Evolutionary conservation across 306 rosid species (phyloP), one percentile per base, ranked within the genome.

Genomic region (Prunus mume): DNA sequence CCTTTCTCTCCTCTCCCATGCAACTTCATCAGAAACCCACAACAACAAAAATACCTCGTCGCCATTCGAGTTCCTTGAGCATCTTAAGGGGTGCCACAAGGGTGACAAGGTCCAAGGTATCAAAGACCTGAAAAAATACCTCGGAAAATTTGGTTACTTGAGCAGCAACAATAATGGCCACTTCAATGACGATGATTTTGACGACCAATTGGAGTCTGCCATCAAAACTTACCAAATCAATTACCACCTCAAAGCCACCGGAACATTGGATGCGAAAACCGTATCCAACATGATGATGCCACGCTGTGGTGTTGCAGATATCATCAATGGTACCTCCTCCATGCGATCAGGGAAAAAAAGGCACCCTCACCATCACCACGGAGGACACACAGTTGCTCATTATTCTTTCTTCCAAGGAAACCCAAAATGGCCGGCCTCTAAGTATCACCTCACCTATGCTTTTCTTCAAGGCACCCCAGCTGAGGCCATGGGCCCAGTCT

Each of bases 281-380:
- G 1, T 88, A 13, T 18, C 81, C 0, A 75, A 15, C 9, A 85
- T 85, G 86, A 60, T 62, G 2, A 82, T 14, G 43, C 86, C 91
- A 34, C 77, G 91, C 6, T 88, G 89, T 34, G 91, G 89, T 2
- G 71, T 83, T 2, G 49, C 88, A 0, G 87, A 85, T 65, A 57
- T 85, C 3, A 15, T 64, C 8, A 73, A 64, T 3, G 76, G 79
- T 9, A 68, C 68, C 24, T 64, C 85, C 4, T 56, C 78, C 24
- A 77, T 84, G 87, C 49, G 52, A 11, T 74, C 78, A 9, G 78
- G 51, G 3, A 57, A 60, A 5, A 55, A 32, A 55, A 75, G 34
- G 12, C 55, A 52, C 30, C 9, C 9, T 34, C 41, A 34, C 41
- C 73, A 60, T 24, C 19, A 58, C 24, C n/a, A 67, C 12, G 25